Evolutionary conservation across 1,284 basidiomycete species (phyloP).

Genomic region (Heterobasidion parviporum): DNA sequence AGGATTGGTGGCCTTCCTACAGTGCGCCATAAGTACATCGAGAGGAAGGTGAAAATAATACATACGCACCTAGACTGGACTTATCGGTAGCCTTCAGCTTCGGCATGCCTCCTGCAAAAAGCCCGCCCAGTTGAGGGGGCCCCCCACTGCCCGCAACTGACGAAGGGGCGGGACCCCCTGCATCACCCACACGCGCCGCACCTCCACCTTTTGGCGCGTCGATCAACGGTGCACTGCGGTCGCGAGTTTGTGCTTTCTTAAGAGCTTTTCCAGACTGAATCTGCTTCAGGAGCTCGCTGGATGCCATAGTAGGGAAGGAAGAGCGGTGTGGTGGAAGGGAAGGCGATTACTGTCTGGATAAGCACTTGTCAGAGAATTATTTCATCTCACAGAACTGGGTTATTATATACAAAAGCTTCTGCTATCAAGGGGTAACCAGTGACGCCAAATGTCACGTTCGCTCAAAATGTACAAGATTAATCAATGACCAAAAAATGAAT

Average conservation of each 20-base stretch:
- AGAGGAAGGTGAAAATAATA: conserved; percentile 5
- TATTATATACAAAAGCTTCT: too few relatives aligned
- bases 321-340: not conserved
- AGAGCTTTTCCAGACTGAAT: conserved; percentile 75
- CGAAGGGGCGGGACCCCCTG: conserved; percentile 23
- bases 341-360: not conserved
- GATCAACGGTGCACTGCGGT: conserved; percentile 67
- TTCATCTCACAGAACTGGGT: too few relatives aligned
- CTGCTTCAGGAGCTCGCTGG: conserved; percentile 61
- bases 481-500: too few relatives aligned
- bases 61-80: conserved; percentile 41
- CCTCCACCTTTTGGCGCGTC: conserved; percentile 42
- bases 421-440: too few relatives aligned
- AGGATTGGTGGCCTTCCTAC: conserved; percentile 55
- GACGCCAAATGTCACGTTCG: too few relatives aligned
- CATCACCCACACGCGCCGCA: conserved; percentile 15
- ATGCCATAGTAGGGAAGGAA: conserved; percentile 41
- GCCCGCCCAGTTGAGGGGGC: conserved; percentile 70
- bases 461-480: too few relatives aligned
- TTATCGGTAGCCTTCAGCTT: conserved; percentile 76
- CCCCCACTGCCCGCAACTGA: conserved; percentile 22
- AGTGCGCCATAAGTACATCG: not conserved
- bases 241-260: conserved; percentile 78
- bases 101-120: conserved; percentile 89
- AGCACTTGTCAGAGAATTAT: not conserved